Evolutionary conservation across 257 asterid genomes (phyloP), one percentile per base, ranked within the genome.

Genomic region (Nicotiana knightiana): DNA sequence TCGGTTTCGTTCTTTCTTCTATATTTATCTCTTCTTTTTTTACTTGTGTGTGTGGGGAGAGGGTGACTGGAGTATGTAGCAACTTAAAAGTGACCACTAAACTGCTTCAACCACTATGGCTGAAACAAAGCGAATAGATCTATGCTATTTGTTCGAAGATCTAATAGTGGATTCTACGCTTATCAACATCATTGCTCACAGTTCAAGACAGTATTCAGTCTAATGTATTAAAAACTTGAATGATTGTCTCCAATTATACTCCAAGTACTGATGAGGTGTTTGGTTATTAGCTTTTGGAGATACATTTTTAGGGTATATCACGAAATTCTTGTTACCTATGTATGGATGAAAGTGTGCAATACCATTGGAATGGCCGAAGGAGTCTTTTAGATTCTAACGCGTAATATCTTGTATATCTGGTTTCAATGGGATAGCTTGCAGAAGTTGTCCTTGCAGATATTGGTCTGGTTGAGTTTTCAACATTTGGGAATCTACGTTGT

Each of bases 1-100:
- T 66, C 84, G 12, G 17, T 32, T 81, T 46, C 61, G n/a, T 65
- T 83, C 58, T 61, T 15, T 77, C 51, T 65, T 67, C 73, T 16
- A 75, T 15, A 59, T 53, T 26, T 46, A 64, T 33, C 76, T 57
- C 53, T 81, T 59, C 13, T 13, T 76, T 54, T 68, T 53, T 58
- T 55, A 7, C 73, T 46, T 43, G 46, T 71, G 59, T 71, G 21
- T 4, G 48, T 8, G 48, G 37, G 6, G 55, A 58, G 37, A 24
- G 37, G 58, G 37, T 58, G 51, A 71, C 48, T 24, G 78, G 59
- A 46, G 59, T 71, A 21, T 46, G 59, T 46, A 71, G 59, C 78
- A 11, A 21, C 77, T 11, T 12, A 21, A 43, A 43, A 21, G 59
- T 43, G 59, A 46, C 48, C 57, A 68, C 77, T 39, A n/a, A 28